A percentile compares a stretch with the other conserved stretches of the same genome.
These are phyloP conservation scores for Hypoxylon crocopeplum DNA, from an alignment of 495 filamentous ascomycete species.

Conservation along the genomic window DNA sequence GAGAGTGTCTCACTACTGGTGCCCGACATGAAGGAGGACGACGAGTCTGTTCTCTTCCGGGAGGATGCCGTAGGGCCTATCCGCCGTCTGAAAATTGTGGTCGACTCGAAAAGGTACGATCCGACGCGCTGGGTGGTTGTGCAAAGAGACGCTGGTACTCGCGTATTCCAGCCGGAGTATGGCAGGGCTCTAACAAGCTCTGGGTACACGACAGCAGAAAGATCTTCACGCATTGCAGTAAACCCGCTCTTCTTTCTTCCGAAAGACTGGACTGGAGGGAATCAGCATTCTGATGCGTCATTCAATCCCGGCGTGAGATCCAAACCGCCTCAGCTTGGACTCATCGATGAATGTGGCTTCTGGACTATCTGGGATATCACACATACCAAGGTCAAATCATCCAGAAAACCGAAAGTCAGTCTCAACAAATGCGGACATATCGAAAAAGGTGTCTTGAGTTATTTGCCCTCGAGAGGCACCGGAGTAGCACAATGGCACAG, in stretches of 20 bases:
- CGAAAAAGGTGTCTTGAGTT: constrained; percentile 30
- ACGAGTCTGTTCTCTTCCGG: constrained; percentile 60
- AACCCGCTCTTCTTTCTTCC: constrained; percentile 67
- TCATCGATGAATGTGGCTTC: constrained; percentile 73
- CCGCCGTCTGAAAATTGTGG: constrained; percentile 69
- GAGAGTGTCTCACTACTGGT: constrained; percentile 47
- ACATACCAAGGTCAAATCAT: constrained; percentile 26
- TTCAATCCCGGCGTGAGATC: constrained; percentile 78
- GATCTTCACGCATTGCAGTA: constrained; percentile 62
- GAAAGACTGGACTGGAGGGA: constrained; percentile 60
- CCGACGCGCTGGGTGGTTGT: constrained; percentile 66
- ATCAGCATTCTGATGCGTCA: constrained; percentile 70
- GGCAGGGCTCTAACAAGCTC: constrained; percentile 27
- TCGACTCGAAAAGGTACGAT: constrained; percentile 53
- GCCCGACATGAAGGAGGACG: constrained; percentile 36
- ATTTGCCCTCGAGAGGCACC: constrained; percentile 20
- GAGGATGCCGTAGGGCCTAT: constrained; percentile 63
- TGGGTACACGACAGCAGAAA: constrained; percentile 4
- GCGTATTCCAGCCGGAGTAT: constrained; percentile 65
- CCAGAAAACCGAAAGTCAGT: constrained; percentile 8
- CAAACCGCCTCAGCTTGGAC: constrained; percentile 63
- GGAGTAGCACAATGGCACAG: constrained; percentile 33
- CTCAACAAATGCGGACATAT: constrained; percentile 36
- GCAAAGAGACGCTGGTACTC: constrained; percentile 62
- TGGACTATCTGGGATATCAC: constrained; percentile 80